Evolutionary conservation across 2,329 filamentous ascomycete genomes (phyloP), one percentile per base, ranked within the genome.

Genomic region (Neonectria coccinea): DNA sequence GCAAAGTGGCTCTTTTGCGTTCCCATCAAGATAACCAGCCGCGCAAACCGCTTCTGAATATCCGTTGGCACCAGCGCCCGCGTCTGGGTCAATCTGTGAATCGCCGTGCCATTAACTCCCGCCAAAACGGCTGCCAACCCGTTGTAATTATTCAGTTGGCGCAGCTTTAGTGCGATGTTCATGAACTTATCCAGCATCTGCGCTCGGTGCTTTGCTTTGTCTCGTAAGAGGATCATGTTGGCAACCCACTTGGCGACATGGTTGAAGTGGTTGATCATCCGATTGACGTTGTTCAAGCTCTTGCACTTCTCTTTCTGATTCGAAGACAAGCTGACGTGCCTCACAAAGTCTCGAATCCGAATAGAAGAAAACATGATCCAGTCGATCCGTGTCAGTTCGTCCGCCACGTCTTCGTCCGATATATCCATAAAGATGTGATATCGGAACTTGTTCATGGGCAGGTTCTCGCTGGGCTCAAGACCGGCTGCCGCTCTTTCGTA

Each of bases 341-440:
- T 91, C 45, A 98, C 91, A 53, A 98, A 89, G 79, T 99, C 96
- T 63, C 96, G 92, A 59, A 97, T 92, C 27, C 93, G 90, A 66
- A 98, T 97, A 1, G 94, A 94, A 56, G 92, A 97, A 78, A 97
- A 98, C 91, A 98, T 96, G 78, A 97, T 90, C 95, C 95, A 98
- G 80, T 99, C 96, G 59, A 99, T 97, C 65, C 95, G 87, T 4
- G 96, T 98, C 74, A 99, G 86, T 78, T 99, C 96, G 64, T 91
- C 90, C 16, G 95, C 95, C 70, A 98, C 91, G 53, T 93, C 88
- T 66, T 97, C 92, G 57, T 97, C 91, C 1, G 92, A 86, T 25
- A 91, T 91, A 39, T 92, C 92, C 90, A 98, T 97, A 70, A 98
- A 92, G 56, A 91, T 89, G 70, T 94, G 93, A 84, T 96, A 99